Evolutionary conservation across 768 basidiomycete species (phyloP), one percentile per base, ranked within the genome.

Genomic region (Boletus reticuloceps): DNA sequence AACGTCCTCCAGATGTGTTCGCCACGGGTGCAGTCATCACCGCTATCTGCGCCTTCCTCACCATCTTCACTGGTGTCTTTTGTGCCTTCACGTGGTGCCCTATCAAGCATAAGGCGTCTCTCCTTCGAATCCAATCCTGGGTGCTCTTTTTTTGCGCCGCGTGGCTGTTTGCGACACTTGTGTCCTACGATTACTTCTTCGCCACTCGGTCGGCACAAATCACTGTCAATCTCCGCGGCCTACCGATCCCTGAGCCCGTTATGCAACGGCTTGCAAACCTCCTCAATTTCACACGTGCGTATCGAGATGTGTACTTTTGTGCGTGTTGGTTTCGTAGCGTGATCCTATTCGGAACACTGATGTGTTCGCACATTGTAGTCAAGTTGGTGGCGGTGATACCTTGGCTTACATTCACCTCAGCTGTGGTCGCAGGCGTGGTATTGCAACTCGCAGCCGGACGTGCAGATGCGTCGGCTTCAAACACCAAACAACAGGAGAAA

Each of bases 91-190:
- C 69, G 50, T 56, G 53, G 54, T 44, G 53, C 36, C 51, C 57
- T 37, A 49, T 34, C 50, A 46, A 41, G 41, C 37, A 16, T 13
- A 51, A 25, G 38, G 45, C 9, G 1, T 27, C 37, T 31, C 44
- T 41, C 45, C 66, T 77, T 48, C 64, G 59, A 37, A 19, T 72
- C n/a, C 76, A 77, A 61, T 72, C 66, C 41, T 55, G 61, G 55
- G n/a, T 72, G 19, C 70, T 82, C 56, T 66, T 69, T 36, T 77
- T 82, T 62, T 70, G 75, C 60, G 63, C 73, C 27, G 20, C 72
- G 11, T 81, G 78, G 78, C 69, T 85, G 40, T 72, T 86, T 50
- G 79, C 74, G 31, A 71, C 76, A 37, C 72, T 80, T 55, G 74
- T 80, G n/a, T 71, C 77, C 9, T 79, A 78, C 54, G 76, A 77